Percentiles rank a stretch among this genome's conserved stretches.
phyloP scores from a whole-genome alignment of 768 basidiomycete genomes.

The Lanmaoa rubissima region DNA sequence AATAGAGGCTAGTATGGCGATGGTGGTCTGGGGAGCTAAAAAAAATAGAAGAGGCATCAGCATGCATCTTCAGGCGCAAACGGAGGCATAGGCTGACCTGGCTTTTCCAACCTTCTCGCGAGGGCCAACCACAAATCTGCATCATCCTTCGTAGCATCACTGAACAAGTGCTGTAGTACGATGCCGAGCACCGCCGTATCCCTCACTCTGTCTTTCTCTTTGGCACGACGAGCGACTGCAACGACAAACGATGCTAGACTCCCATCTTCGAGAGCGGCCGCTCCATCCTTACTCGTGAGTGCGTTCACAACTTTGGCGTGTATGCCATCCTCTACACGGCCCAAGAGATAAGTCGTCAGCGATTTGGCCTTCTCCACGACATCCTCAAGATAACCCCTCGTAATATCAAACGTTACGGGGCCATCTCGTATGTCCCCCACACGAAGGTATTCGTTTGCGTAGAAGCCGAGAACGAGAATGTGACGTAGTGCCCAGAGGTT shows the following conservation, averaged over 20 bases:
- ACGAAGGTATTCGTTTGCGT: conserved; percentile 59
- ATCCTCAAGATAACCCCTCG: conserved; percentile 30
- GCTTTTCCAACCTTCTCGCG: conserved; percentile 61
- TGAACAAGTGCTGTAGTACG: conserved; percentile 58
- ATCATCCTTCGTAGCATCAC: conserved; percentile 59
- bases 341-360: conserved; percentile 61
- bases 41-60: neutral
- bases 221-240: conserved; percentile 33
- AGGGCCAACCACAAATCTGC: conserved; percentile 75
- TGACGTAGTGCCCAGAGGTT: conserved; percentile 71
- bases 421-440: conserved; percentile 49
- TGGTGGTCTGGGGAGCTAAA: conserved; percentile 66
- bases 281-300: conserved; percentile 28
- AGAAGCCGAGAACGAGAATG: conserved; percentile 58
- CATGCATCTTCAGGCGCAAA: neutral
- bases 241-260: conserved; percentile 30
- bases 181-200: conserved; percentile 59
- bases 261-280: conserved; percentile 20
- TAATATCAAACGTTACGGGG: conserved; percentile 37
- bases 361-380: conserved; percentile 49
- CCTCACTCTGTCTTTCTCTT: conserved; percentile 44
- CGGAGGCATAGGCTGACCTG: conserved; percentile 42
- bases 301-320: conserved; percentile 41
- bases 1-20: conserved; percentile 64
- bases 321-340: conserved; percentile 48